These are phyloP conservation scores for Colletotrichum sublineola DNA, from an alignment of 2,329 filamentous ascomycete species.

Conservation along the genomic window DNA sequence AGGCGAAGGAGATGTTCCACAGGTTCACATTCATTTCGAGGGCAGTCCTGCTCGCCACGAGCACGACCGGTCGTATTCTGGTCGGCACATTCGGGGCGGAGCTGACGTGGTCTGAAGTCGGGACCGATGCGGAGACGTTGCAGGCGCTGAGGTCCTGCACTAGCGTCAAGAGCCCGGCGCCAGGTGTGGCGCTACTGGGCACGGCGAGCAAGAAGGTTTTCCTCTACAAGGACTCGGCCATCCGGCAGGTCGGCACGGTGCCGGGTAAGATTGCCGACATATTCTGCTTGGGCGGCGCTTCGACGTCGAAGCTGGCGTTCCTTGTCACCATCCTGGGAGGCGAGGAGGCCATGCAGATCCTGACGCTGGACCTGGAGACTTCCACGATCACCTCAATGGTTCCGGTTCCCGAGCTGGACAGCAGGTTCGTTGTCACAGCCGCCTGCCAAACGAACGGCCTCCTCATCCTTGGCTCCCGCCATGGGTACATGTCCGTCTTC, in stretches of 20 bases:
- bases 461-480: constrained; percentile 68
- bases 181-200: constrained; percentile 61
- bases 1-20: constrained; percentile 63
- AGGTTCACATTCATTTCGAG: constrained; percentile 74
- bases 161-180: constrained; percentile 57
- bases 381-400: constrained; percentile 48
- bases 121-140: constrained; percentile 50
- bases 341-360: constrained; percentile 55
- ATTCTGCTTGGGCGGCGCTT: constrained; percentile 52
- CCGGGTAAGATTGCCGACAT: constrained; percentile 66
- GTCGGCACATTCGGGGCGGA: constrained; percentile 54
- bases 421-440: constrained; percentile 64
- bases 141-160: constrained; percentile 62
- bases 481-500: constrained; percentile 62
- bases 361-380: constrained; percentile 55
- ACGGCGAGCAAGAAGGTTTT: constrained; percentile 64
- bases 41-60: constrained; percentile 66
- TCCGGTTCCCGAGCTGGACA: constrained; percentile 56
- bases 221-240: constrained; percentile 52
- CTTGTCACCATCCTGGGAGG: constrained; percentile 63
- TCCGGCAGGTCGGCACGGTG: constrained; percentile 55
- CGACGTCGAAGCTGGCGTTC: constrained; percentile 48
- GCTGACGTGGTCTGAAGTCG: constrained; percentile 60
- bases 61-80: constrained; percentile 72
- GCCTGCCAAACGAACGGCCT: constrained; percentile 56